These are phyloP conservation scores for Nevesoporus exiguus DNA, from an alignment of 768 basidiomycete genomes.

Conservation along the genomic window DNA sequence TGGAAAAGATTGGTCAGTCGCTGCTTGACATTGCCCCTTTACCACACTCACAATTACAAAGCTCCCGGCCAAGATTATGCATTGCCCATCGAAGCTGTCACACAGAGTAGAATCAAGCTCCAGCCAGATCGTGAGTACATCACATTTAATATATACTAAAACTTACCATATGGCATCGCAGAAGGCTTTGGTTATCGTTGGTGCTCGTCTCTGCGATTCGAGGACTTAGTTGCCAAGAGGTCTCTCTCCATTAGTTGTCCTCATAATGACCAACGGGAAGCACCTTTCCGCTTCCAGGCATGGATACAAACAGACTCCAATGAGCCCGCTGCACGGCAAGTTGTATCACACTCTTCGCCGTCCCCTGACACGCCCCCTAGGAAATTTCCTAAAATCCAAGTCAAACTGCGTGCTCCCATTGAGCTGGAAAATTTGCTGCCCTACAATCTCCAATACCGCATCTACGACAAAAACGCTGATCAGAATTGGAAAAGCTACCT, in stretches of 20 bases:
- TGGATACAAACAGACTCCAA: slow-evolving; percentile 75
- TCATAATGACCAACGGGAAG: slow-evolving; percentile 74
- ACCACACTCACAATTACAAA: slow-evolving; percentile 60
- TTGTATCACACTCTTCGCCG: not conserved
- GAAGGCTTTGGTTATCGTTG: slow-evolving; percentile 97
- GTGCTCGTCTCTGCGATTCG: slow-evolving; percentile 85
- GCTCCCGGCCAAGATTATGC: slow-evolving; percentile 85
- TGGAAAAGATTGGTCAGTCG: slow-evolving; percentile 74
- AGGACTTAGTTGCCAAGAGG: slow-evolving; percentile 71
- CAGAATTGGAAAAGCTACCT: slow-evolving; percentile 95
- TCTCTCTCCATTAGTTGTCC: slow-evolving; percentile 82
- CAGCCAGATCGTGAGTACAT: slow-evolving; percentile 82
- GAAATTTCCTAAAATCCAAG: slow-evolving; percentile 77
- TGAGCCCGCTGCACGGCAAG: slow-evolving; percentile 55
- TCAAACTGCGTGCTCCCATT: slow-evolving; percentile 87
- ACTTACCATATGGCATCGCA: slow-evolving; percentile 29
- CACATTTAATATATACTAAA: not conserved
- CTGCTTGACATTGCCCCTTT: not conserved
- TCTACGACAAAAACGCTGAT: slow-evolving; percentile 92
- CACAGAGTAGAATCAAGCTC: slow-evolving; percentile 73
- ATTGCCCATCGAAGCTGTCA: slow-evolving; percentile 87
- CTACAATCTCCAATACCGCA: slow-evolving; percentile 91
- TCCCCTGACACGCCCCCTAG: slow-evolving; percentile 37
- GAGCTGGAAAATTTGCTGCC: slow-evolving; percentile 95
- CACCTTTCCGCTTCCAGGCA: slow-evolving; percentile 91